Evolutionary conservation across 2,329 filamentous ascomycete species (phyloP), one percentile per base, ranked within the genome.

Genomic region (Penicillium italicum): DNA sequence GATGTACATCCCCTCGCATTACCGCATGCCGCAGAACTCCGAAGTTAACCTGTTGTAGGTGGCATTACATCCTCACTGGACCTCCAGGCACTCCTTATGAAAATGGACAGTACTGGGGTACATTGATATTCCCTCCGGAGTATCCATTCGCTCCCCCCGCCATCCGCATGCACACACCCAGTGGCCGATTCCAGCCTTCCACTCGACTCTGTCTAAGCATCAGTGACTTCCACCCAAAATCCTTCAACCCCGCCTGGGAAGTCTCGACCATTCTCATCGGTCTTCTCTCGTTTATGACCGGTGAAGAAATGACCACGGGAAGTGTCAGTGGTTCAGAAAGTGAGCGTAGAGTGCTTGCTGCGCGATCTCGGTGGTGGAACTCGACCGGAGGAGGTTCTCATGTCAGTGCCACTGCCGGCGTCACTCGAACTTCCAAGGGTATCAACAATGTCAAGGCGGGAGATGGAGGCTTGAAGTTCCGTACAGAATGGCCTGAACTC

Each of bases 91-190:
- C 94, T 0, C 93, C 94, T 2, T 99, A 99, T 73, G 85, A 95
- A 67, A 86, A 87, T 69, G 94, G 94, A 43, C 94, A 99, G 74
- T 99, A 97, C 79, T 99, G 94, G 94, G 94, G 94, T 45, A 97
- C 93, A 1, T 82, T 99, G 48, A 87, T 95, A 62, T 99, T 99
- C 74, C 94, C 94, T 16, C 85, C 92, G 9, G 92, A 97, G 79
- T 99, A 99, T 73, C 94, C 94, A 26, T 99, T 97, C 75, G 93
- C 92, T 12, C 94, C 94, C 31, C 94, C 94, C 5, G 91, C 94
- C 2, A 99, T 99, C 74, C 91, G 93, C 70, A 99, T 99, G 94
- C 94, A 97, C 80, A 99, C 94, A 0, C 94, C 94, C 1, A 93
- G 88, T 12, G 94, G 94, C 56, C 90, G 94, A 69, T 99, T 99